Evolutionary conservation across 2,329 filamentous ascomycete species (phyloP).

Genomic region (Monilinia laxa): DNA sequence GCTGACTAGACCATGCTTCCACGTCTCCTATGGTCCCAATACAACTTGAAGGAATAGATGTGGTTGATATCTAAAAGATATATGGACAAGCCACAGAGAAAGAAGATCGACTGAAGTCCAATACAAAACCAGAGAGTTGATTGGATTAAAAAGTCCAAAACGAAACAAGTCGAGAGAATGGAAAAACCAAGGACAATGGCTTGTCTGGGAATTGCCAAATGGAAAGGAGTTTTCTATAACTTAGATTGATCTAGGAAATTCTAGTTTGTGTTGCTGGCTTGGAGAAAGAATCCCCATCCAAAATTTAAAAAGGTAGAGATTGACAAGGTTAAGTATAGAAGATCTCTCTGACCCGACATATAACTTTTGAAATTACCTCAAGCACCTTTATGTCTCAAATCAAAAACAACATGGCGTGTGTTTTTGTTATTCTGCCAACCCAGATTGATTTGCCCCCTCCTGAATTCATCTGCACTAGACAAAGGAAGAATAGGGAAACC

Average conservation of each 20-base stretch:
- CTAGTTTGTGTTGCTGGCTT: not conserved
- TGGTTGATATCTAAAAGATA: not conserved
- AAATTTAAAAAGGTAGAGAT: not conserved
- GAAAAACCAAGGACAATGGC: not conserved
- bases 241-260: not conserved
- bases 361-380: not conserved
- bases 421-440: not conserved
- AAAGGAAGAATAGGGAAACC: conserved; percentile 3
- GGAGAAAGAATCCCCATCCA: not conserved
- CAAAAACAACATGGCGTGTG: not conserved
- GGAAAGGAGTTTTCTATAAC: not conserved
- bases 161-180: conserved; percentile 2
- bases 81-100: conserved; percentile 1
- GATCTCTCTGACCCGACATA: not conserved
- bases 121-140: conserved; percentile 15
- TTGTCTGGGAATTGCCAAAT: conserved; percentile 1
- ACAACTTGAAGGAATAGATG: conserved; percentile 1
- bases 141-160: not conserved
- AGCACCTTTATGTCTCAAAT: not conserved
- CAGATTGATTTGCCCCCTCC: not conserved
- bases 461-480: not conserved
- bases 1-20: conserved; percentile 1
- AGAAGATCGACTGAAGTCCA: not conserved
- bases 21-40: not conserved
- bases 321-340: not conserved